Base-by-base conservation (phyloP, 768 basidiomycete species). In the Daedaleopsis sinensis region DNA sequence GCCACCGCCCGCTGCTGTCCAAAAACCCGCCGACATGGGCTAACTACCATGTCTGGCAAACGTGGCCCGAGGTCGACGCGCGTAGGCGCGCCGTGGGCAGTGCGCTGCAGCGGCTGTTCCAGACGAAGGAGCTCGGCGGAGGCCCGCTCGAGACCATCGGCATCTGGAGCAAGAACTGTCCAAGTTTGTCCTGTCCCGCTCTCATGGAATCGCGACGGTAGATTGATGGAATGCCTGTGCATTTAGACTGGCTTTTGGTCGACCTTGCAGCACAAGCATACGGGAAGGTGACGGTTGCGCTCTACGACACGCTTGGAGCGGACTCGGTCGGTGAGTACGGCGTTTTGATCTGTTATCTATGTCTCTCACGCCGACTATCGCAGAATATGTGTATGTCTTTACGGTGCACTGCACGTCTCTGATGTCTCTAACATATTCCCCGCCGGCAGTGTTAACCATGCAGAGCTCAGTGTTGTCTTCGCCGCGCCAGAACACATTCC, bases 281-380 rank as follows among this genome's bases (percentile, higher is more conserved):
- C 73, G 80, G 83, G n/a, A 88, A 92, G 71, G 89, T 96, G 35
- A 84, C 87, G 9, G 94, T 97, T 61, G 89, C 89, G 68, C 78
- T 99, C 59, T 99, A 99, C 76, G 95, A 98, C 71, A 98, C 96
- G 0, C 80, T 98, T 37, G 97, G 97, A 10, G 87, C 87, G 61
- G 91, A 94, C 70, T 89, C 93, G 50, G 93, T 95, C 57, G 93
- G 93, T 32, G 27, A 32, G 27, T 92, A 68, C 71, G 89, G 70
- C 37, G 46, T 24, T 42, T 18, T 46, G n/a, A 46, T 24, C 55
- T 64, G 47, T 58, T n/a, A 38, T 35, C 19, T 24, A 24, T 15
- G 6, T 8, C 52, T 73, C 69, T 60, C 70, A 74, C 66, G 64
- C 10, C 51, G 19, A 58, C 9, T 21, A 18, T 57, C 38, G 11